Evolutionary conservation across 768 basidiomycete genomes (phyloP).

Genomic region (Amanita fuliginea): DNA sequence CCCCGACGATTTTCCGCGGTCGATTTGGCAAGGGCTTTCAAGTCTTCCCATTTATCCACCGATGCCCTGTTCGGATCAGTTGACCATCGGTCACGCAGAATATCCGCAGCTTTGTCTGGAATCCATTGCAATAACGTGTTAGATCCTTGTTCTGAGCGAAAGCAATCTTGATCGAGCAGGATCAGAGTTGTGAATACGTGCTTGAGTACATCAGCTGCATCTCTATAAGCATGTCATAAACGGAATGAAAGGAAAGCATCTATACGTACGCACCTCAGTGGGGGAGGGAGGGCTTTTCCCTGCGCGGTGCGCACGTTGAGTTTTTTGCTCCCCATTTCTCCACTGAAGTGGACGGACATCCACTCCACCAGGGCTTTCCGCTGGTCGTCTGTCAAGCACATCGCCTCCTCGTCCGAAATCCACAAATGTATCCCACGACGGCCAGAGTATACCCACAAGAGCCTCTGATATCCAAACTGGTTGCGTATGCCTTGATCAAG

Average conservation of each 20-base stretch:
- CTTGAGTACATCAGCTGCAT: slow-evolving; percentile 39
- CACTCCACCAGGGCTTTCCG: slow-evolving; percentile 79
- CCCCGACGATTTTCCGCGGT: slow-evolving; percentile 16
- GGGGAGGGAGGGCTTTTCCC: slow-evolving; percentile 51
- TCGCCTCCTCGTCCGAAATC: slow-evolving; percentile 84
- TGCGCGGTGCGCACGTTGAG: slow-evolving; percentile 53
- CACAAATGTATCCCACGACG: slow-evolving; percentile 97
- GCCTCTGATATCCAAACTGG: slow-evolving; percentile 83
- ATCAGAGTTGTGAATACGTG: slow-evolving; percentile 55
- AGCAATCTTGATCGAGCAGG: slow-evolving; percentile 78
- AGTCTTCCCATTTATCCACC: slow-evolving; percentile 61
- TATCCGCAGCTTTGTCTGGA: slow-evolving; percentile 45
- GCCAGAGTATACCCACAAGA: slow-evolving; percentile 98
- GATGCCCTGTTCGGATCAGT: slow-evolving; percentile 43
- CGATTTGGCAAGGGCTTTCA: slow-evolving; percentile 28
- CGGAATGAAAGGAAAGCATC: background rate
- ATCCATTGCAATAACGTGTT: slow-evolving; percentile 65
- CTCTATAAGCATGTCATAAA: slow-evolving; percentile 15
- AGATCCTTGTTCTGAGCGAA: slow-evolving; percentile 58
- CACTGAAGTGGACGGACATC: slow-evolving; percentile 73
- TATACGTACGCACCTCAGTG: slow-evolving; percentile 45
- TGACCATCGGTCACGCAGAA: slow-evolving; percentile 51
- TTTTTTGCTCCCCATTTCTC: slow-evolving; percentile 73
- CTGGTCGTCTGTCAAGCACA: slow-evolving; percentile 87
- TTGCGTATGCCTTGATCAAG: slow-evolving; percentile 70